A percentile compares a stretch with the other conserved stretches of the same genome.
Evolutionary conservation across 179 eudicot genomes (phyloP).

Genomic region (Pouteria campechiana): DNA sequence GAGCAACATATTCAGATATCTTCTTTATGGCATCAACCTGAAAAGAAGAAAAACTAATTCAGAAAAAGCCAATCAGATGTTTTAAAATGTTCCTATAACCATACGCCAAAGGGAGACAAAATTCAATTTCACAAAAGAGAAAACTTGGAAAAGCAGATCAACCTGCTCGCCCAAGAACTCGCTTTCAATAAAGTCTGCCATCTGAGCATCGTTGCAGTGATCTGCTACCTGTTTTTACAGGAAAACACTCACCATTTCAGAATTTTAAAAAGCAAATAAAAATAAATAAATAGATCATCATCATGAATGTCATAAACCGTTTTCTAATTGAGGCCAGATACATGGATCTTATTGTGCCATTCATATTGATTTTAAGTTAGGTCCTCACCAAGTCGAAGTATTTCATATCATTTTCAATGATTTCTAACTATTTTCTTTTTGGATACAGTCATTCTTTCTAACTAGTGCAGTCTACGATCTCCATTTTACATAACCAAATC

Average conservation of each 20-base stretch:
- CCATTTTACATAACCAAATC: no score
- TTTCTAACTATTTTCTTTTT: no score
- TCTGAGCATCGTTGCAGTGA: constrained; percentile 55
- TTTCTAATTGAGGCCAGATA: no score
- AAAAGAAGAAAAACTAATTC: not conserved
- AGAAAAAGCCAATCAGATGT: not conserved
- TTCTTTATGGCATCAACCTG: constrained; percentile 87
- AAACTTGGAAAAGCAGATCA: not conserved
- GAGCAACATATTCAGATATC: constrained; percentile 85
- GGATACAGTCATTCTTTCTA: no score
- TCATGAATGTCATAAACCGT: no score
- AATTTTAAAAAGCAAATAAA: no score
- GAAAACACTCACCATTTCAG: not conserved
- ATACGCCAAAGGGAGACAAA: not conserved
- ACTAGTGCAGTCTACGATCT: no score
- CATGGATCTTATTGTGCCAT: no score
- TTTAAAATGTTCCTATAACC: not conserved
- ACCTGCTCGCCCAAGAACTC: constrained; percentile 74
- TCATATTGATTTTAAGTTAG: no score
- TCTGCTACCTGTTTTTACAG: constrained; percentile 49
- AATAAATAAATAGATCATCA: no score
- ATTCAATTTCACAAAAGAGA: constrained; percentile 7
- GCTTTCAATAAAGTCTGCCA: constrained; percentile 63
- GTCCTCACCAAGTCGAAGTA: no score
- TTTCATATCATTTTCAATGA: no score